These are phyloP conservation scores for Mycena albidolilacea DNA, from an alignment of 768 basidiomycete species.

Conservation along the genomic window DNA sequence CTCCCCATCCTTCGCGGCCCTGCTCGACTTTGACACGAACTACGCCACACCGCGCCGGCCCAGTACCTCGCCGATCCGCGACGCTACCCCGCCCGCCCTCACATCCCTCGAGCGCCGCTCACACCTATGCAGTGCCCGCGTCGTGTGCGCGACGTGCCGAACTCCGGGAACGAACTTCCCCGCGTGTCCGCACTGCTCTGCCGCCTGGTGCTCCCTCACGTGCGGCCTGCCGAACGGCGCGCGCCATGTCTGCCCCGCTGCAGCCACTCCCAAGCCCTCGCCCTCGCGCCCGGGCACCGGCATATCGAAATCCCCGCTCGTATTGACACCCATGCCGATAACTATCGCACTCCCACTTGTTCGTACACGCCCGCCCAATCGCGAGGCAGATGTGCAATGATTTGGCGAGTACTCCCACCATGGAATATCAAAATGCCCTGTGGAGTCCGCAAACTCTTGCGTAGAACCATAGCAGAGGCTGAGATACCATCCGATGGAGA, in stretches of 20 bases:
- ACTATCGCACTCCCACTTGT: no score
- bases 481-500: no score
- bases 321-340: background rate
- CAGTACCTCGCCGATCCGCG: background rate
- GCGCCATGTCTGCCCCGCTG: slow-evolving; percentile 20
- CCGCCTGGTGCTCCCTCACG: slow-evolving; percentile 34
- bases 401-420: no score
- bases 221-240: slow-evolving; percentile 25
- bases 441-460: no score
- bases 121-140: slow-evolving; percentile 46
- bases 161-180: slow-evolving; percentile 55
- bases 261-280: background rate
- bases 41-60: background rate
- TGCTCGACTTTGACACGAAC: slow-evolving; percentile 37
- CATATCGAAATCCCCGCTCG: slow-evolving; percentile 9
- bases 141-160: slow-evolving; percentile 51
- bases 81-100: slow-evolving; percentile 45
- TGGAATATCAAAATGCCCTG: no score
- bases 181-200: slow-evolving; percentile 53
- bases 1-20: slow-evolving; percentile 41
- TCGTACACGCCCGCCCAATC: no score
- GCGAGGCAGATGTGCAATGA: no score
- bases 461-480: no score
- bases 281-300: slow-evolving; percentile 3
- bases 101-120: slow-evolving; percentile 52